A percentile compares a stretch with the other conserved stretches of the same genome.
These are phyloP conservation scores for Sisymbrium irio DNA, from an alignment of 345 rosid species.

Conservation along the genomic window DNA sequence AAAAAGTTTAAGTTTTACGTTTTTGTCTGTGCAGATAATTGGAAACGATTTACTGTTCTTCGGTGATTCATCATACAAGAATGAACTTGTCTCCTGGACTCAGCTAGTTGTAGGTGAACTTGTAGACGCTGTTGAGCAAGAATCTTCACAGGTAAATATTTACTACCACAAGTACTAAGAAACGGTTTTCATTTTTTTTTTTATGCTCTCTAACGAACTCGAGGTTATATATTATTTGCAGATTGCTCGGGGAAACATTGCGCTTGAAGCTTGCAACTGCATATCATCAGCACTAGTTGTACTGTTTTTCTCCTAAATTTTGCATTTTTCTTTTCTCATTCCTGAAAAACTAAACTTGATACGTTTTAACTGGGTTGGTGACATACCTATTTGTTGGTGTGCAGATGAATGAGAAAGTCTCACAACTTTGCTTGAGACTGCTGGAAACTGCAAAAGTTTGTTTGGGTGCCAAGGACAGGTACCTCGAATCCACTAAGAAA, in stretches of 20 bases:
- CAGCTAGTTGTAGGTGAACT: conserved; percentile 47
- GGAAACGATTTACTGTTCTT: conserved; percentile 62
- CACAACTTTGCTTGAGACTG: conserved; percentile 54
- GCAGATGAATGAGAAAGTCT: conserved; percentile 51
- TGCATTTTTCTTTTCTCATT: neutral
- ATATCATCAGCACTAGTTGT: conserved; percentile 66
- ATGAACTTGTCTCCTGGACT: conserved; percentile 50
- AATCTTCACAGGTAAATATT: conserved; percentile 54
- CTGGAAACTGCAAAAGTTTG: conserved; percentile 58
- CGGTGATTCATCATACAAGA: conserved; percentile 58
- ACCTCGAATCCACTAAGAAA: conserved; percentile 48
- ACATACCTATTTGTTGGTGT: conserved; percentile 11
- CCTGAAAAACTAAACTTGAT: neutral
- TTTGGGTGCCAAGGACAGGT: conserved; percentile 45
- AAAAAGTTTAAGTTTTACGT: neutral
- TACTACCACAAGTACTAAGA: neutral
- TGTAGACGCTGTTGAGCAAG: conserved; percentile 54
- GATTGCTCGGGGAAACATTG: conserved; percentile 71
- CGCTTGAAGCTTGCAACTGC: conserved; percentile 92
- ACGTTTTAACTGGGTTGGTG: neutral
- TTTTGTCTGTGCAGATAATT: conserved; percentile 42
- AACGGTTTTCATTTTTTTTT: conserved; percentile 21
- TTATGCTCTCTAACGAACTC: neutral
- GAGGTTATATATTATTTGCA: conserved; percentile 19
- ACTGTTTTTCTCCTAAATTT: conserved; percentile 10